Evolutionary conservation across 352 stramenopile species (phyloP).

Genomic region (Globisporangium megalacanthum): DNA sequence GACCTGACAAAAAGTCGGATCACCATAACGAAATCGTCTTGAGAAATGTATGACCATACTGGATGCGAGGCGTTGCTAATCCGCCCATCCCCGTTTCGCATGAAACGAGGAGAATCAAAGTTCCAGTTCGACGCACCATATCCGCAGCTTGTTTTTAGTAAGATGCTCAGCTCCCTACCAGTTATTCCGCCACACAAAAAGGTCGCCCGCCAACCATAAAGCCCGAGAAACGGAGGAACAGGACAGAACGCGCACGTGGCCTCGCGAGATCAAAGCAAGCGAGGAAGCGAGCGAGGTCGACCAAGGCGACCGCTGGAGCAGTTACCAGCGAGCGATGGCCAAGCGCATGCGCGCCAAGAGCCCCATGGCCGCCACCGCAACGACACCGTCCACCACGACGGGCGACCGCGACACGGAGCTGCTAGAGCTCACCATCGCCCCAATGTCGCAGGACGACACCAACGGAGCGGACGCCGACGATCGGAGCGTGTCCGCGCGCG

Average conservation of each 20-base stretch:
- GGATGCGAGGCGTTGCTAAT: background rate
- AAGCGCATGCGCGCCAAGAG: conserved; percentile 51
- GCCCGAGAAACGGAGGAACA: conserved; percentile 16
- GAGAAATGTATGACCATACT: background rate
- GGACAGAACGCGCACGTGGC: conserved; percentile 5
- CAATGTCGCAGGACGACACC: conserved; percentile 1
- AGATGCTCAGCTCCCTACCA: conserved; percentile 8
- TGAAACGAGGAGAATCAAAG: background rate
- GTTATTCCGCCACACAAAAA: conserved; percentile 15
- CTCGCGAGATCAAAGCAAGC: background rate
- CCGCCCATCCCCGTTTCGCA: too few species aligned
- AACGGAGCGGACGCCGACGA: background rate
- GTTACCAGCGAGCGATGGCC: conserved; percentile 32
- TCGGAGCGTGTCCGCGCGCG: background rate
- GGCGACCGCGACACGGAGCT: conserved; percentile 9
- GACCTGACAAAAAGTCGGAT: too few species aligned
- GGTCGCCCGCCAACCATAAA: conserved; percentile 33
- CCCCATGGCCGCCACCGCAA: background rate
- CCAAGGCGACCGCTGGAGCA: conserved; percentile 8
- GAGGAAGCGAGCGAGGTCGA: background rate
- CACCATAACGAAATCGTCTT: background rate
- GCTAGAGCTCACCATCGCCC: conserved; percentile 9
- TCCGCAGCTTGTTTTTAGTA: conserved; percentile 12
- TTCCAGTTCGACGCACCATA: background rate
- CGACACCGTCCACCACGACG: conserved; percentile 12